Evolutionary conservation across 805 yeast species (phyloP).

Genomic region (Lipomyces yamadae): DNA sequence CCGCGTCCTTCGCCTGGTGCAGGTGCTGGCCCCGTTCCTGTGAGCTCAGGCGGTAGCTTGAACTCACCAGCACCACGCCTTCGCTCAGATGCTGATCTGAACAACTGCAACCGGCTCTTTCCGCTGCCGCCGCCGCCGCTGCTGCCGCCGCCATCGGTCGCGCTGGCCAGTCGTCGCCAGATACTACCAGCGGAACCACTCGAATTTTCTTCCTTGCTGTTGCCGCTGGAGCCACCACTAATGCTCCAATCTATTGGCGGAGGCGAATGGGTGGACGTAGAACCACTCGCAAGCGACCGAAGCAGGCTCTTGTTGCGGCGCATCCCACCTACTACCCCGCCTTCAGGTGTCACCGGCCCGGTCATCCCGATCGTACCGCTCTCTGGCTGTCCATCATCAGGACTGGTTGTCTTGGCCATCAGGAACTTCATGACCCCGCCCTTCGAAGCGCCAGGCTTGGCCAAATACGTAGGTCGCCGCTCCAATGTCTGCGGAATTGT

Average conservation of each 20-base stretch:
- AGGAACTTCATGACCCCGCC: constrained; percentile 17
- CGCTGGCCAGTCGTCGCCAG: constrained; percentile 2
- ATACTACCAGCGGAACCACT: background rate
- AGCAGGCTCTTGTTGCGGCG: constrained; percentile 9
- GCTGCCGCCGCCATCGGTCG: constrained; percentile 5
- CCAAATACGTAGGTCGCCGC: constrained; percentile 8
- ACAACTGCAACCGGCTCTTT: constrained; percentile 9
- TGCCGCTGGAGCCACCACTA: background rate
- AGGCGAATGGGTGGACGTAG: no score
- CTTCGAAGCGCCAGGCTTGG: constrained; percentile 2
- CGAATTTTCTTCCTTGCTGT: background rate
- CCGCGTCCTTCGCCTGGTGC: constrained; percentile 1
- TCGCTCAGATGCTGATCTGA: constrained; percentile 23
- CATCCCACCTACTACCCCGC: constrained; percentile 11
- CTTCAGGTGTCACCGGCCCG: background rate
- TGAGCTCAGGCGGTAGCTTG: background rate
- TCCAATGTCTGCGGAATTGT: background rate
- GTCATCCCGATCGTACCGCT: background rate
- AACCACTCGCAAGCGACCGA: constrained; percentile 11
- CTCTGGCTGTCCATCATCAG: background rate
- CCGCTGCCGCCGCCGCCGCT: constrained; percentile 14
- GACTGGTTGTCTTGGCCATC: constrained; percentile 3
- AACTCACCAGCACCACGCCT: constrained; percentile 9
- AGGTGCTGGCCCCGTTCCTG: background rate
- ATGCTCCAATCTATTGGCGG: background rate